Base-by-base conservation (phyloP, 495 filamentous ascomycete genomes). In the Ascobolus immersus region DNA sequence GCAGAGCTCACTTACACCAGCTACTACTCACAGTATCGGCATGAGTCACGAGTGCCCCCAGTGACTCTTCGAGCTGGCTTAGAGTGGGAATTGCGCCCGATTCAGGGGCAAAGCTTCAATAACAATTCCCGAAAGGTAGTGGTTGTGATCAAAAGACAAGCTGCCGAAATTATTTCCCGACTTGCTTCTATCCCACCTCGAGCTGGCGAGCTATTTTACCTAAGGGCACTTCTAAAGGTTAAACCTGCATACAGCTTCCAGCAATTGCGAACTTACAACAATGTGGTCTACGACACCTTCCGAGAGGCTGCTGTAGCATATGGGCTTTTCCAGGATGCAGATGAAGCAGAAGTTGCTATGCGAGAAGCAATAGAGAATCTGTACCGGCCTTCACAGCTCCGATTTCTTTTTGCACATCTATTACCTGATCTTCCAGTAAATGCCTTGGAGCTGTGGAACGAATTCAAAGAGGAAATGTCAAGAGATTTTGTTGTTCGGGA, bases 141-240 rank as follows among this genome's bases (percentile, higher is more conserved):
- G n/a, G n/a, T n/a, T n/a, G n/a, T n/a, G n/a, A n/a, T n/a, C n/a
- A n/a, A n/a, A n/a, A n/a, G n/a, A n/a, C n/a, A n/a, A n/a, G n/a
- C n/a, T n/a, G 22, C 36, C 10, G 15, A 21, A 1, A 22, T 31
- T 4, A 36, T 42, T 11, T 3, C 9, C 5, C 25, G 25, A 14
- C 14, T 27, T 2, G 14, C 11, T n/a, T 25, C 32, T 4, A 21
- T 43, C 8, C 21, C 42, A 14, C 39, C 35, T 10, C 17, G 24
- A 1, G 15, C 19, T 14, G 35, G 39, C 5, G 39, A 39, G 23
- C 18, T 44, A 9, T 43, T 44, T 24, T 44, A 41, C 24, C 14
- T 38, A 11, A 4, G 32, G 14, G 28, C 28, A 2, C 25, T 44
- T 5, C 21, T 42, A 0, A 9, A 38, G 11, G 39, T 32, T 14